Conservation (phyloP, 768 basidiomycete genomes). For the Amanita rubescens region DNA sequence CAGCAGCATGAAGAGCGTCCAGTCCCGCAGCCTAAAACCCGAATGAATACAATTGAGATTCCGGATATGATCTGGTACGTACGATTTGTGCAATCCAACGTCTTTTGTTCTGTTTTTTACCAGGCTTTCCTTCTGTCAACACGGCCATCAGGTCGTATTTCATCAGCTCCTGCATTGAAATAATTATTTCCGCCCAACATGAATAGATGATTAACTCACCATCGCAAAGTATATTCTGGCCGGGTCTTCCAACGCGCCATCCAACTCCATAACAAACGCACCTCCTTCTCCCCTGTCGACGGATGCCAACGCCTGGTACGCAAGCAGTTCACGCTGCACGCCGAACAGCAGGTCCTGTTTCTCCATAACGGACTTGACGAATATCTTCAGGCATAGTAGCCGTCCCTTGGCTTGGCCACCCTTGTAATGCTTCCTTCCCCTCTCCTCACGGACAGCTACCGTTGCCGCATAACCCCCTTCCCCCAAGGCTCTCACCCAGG, state of each 20-base stretch:
- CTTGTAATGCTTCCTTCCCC: neutral
- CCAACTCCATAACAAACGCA: slow-evolving; percentile 31
- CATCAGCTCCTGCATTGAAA: slow-evolving; percentile 28
- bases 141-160: slow-evolving; percentile 26
- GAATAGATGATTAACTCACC: slow-evolving; percentile 18
- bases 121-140: slow-evolving; percentile 16
- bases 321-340: slow-evolving; percentile 25
- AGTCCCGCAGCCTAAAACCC: slow-evolving; percentile 30
- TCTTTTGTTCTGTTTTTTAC: slow-evolving; percentile 21
- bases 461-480: slow-evolving; percentile 3
- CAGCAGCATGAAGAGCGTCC: slow-evolving; percentile 44
- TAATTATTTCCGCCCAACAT: neutral
- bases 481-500: slow-evolving; percentile 4
- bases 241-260: slow-evolving; percentile 26
- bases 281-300: slow-evolving; percentile 16
- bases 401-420: neutral
- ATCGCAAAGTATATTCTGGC: slow-evolving; percentile 28
- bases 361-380: slow-evolving; percentile 16
- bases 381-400: slow-evolving; percentile 32
- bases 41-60: neutral
- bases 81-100: slow-evolving; percentile 37
- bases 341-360: slow-evolving; percentile 9
- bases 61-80: slow-evolving; percentile 1
- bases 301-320: slow-evolving; percentile 26
- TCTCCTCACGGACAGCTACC: slow-evolving; percentile 4